Evolutionary conservation across 352 stramenopile genomes (phyloP).

Genomic region (Saprolegnia parasitica): DNA sequence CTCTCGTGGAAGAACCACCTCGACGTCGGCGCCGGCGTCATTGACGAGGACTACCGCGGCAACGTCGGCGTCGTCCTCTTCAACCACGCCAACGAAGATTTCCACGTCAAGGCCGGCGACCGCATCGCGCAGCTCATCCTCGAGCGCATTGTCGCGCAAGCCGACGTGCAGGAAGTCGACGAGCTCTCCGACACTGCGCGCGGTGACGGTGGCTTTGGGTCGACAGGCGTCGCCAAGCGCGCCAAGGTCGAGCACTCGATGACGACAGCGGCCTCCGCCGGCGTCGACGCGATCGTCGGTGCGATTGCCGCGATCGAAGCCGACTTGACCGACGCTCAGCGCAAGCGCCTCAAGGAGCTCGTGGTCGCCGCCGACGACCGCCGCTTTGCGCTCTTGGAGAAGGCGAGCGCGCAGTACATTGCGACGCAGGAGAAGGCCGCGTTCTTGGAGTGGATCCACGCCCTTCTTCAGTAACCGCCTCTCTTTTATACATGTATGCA

Average conservation of each 20-base stretch:
- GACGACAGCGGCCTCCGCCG: not conserved
- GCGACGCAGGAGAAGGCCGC: constrained; percentile 39
- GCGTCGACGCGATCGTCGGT: constrained; percentile 14
- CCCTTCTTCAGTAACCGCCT: constrained; percentile 38
- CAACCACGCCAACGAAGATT: constrained; percentile 94
- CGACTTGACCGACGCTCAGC: constrained; percentile 45
- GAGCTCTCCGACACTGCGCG: constrained; percentile 94
- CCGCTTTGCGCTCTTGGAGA: constrained; percentile 53
- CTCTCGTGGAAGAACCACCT: constrained; percentile 98
- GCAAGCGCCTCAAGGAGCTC: constrained; percentile 48
- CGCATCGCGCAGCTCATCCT: constrained; percentile 98
- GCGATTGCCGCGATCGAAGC: constrained; percentile 15
- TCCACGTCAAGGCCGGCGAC: constrained; percentile 93
- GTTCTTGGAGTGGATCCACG: constrained; percentile 64
- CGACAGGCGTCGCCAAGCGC: constrained; percentile 81
- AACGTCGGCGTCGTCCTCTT: constrained; percentile 99
- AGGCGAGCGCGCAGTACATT: constrained; percentile 45
- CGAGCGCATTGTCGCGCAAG: constrained; percentile 89
- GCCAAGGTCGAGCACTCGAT: constrained; percentile 41
- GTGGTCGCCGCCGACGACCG: constrained; percentile 48
- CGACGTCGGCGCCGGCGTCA: constrained; percentile 96
- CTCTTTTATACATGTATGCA: not conserved
- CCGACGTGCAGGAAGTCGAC: constrained; percentile 87
- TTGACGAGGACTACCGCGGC: constrained; percentile 97
- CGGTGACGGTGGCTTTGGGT: constrained; percentile 95